phyloP scores from a whole-genome alignment of 2,329 filamentous ascomycete species.

The Colletotrichum viniferum region DNA sequence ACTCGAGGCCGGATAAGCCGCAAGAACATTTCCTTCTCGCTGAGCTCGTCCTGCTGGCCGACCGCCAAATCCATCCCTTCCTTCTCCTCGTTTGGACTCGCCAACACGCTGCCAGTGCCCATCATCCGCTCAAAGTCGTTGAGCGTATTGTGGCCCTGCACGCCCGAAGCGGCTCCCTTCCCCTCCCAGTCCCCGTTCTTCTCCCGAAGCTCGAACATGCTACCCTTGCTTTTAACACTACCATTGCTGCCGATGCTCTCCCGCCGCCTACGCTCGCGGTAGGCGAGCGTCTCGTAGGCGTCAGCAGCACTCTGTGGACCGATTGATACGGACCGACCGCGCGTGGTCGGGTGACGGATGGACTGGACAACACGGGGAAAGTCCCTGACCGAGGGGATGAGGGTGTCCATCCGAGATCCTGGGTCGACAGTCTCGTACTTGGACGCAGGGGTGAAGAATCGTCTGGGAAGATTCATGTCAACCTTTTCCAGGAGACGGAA shows the following conservation, averaged over 20 bases:
- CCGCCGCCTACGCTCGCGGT: conserved; percentile 70
- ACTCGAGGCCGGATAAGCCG: conserved; percentile 85
- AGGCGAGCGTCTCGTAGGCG: conserved; percentile 93
- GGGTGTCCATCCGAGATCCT: conserved; percentile 76
- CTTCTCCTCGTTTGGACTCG: conserved; percentile 33
- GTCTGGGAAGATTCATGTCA: conserved; percentile 80
- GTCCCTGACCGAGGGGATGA: conserved; percentile 88
- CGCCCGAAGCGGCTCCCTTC: conserved; percentile 47
- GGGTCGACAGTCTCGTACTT: conserved; percentile 83
- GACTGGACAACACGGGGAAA: conserved; percentile 82
- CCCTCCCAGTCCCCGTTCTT: conserved; percentile 43
- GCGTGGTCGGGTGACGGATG: conserved; percentile 73
- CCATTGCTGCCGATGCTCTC: conserved; percentile 60
- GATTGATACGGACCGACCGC: conserved; percentile 83
- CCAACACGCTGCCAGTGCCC: conserved; percentile 64
- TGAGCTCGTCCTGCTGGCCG: conserved; percentile 55
- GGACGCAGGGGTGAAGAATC: conserved; percentile 89
- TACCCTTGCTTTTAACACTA: conserved; percentile 49
- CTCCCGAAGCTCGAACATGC: conserved; percentile 43
- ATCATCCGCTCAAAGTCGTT: conserved; percentile 75
- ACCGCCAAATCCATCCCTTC: conserved; percentile 39
- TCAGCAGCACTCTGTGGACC: conserved; percentile 96
- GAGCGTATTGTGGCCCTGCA: conserved; percentile 49
- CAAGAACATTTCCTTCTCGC: conserved; percentile 82
- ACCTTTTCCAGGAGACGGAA: conserved; percentile 85